Evolutionary conservation across 2,329 filamentous ascomycete species (phyloP).

Genomic region (Waltergamsia citrina): DNA sequence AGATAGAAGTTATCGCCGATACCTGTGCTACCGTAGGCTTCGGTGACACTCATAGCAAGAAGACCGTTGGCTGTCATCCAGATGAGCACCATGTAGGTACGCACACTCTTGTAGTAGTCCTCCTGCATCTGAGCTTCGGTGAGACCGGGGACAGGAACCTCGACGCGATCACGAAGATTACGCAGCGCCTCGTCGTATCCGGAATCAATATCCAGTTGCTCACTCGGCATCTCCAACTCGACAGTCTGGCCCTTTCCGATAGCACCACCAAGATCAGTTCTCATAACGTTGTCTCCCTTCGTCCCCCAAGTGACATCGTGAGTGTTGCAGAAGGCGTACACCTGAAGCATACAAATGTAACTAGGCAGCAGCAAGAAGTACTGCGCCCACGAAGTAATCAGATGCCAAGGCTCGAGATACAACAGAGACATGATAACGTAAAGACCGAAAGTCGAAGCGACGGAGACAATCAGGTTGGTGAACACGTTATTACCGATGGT

Average conservation of each 20-base stretch:
- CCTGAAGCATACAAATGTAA: slow-evolving; percentile 95
- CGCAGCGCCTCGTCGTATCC: slow-evolving; percentile 95
- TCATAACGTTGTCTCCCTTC: slow-evolving; percentile 93
- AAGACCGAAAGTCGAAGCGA: slow-evolving; percentile 79
- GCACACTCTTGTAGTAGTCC: slow-evolving; percentile 95
- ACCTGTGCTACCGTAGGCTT: slow-evolving; percentile 65
- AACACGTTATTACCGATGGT: slow-evolving; percentile 78
- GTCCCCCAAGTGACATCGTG: slow-evolving; percentile 99
- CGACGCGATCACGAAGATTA: slow-evolving; percentile 87
- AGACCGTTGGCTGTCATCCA: slow-evolving; percentile 93
- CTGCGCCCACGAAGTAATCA: slow-evolving; percentile 85
- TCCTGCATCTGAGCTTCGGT: slow-evolving; percentile 84
- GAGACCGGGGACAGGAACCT: slow-evolving; percentile 54
- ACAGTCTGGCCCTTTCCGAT: slow-evolving; percentile 72
- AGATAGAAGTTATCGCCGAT: slow-evolving; percentile 84
- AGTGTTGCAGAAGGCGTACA: slow-evolving; percentile 98
- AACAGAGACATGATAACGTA: slow-evolving; percentile 96
- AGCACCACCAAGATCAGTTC: slow-evolving; percentile 85
- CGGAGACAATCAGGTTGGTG: slow-evolving; percentile 86
- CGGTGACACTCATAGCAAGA: slow-evolving; percentile 85
- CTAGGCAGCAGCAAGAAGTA: slow-evolving; percentile 88
- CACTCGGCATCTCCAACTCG: slow-evolving; percentile 93
- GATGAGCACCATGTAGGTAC: slow-evolving; percentile 93
- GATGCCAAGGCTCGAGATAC: slow-evolving; percentile 98
- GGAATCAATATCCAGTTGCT: slow-evolving; percentile 95